Base-by-base conservation (phyloP, 1,139 yeast genomes). In the Debaryomyces coudertii region DNA sequence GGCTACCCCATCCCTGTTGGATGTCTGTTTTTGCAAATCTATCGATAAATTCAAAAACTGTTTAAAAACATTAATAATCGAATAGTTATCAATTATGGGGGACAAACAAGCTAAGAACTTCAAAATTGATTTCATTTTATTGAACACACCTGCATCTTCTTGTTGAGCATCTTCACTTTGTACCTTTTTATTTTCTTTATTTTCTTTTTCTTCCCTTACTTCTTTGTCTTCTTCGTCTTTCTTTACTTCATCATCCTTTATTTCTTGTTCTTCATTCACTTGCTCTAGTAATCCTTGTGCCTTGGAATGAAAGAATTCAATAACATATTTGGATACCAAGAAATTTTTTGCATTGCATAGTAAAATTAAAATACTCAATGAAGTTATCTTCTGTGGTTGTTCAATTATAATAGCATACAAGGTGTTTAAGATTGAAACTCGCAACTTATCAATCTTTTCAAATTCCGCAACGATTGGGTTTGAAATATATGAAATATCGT, bases 361-460 rank as follows among this genome's bases (percentile, higher is more conserved):
- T 55, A 85, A 76, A 8, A 92, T 69, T 53, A 90, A 75, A n/a
- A 85, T 82, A 27, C 90, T 79, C 49, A 92, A 68, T 20, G 86
- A 80, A 22, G 84, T 81, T 49, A 86, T 80, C 62, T 92, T 93
- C 55, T 92, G 96, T 1, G 98, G 98, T 65, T 92, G 97, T 65
- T 93, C 99, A 35, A 79, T 67, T 7, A 87, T 74, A 36, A 88
- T 80, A 1, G 96, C 90, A 49, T 77, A 76, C 27, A 90, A 65
- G 1, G 90, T 87, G 44, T 77, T 75, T 56, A 86, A 71, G 18
- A 87, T 72, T 14, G 85, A 80, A 42, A 68, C 70, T 49, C 90
- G 76, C 51, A 85, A 79, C 46, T 76, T 77, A 51, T 82, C 85
- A 48, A 85, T 87, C 49, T 77, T 79, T 53, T 82, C 90, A 54